Base-by-base conservation (phyloP, 1,284 basidiomycete species). In the Microbotryomycetes sp. region DNA sequence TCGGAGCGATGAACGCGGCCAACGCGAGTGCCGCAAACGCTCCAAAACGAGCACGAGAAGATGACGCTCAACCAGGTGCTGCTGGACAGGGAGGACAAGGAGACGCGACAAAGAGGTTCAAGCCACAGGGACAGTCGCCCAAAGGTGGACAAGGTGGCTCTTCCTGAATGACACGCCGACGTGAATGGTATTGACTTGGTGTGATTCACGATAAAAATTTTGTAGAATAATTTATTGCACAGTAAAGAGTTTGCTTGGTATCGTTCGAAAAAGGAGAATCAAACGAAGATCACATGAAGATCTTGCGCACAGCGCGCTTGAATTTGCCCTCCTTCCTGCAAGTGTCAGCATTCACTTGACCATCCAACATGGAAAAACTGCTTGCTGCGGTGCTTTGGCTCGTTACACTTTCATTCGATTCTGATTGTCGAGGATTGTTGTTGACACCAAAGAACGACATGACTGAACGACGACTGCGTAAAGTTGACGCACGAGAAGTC, bases 41-140 rank as follows among this genome's bases (percentile, higher is more conserved):
- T 3, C 54, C 54, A 29, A 56, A 56, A 23, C 46, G 54, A 3
- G 46, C 54, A 29, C 23, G 54, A 9, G 54, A 56, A 29, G 54
- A 56, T 12, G 54, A 56, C 4, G 25, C 19, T 30, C n/a, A 19
- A 15, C 19, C 52, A 3, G 45, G 19, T n/a, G 16, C 54, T 7
- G 36, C 36, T 7, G 42, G 36, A 12, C 36, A 42, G 19, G n/a
- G n/a, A n/a, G n/a, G n/a, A n/a, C 9, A 9, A 42, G 36, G 36
- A 3, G 54, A 46, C 30, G 12, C 29, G 42, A 45, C 31, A 12
- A 56, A 56, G 46, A 31, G 54, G 26, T 6, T 48, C 16, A 56
- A 32, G 23, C 25, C 25, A 16, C n/a, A n/a, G n/a, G 51, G 51
- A 9, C 51, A 26, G 6, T n/a, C 30, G 7, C 51, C 51, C 15